Base-by-base conservation (phyloP, 208 protist species). In the Phytomonas sp. region DNA sequence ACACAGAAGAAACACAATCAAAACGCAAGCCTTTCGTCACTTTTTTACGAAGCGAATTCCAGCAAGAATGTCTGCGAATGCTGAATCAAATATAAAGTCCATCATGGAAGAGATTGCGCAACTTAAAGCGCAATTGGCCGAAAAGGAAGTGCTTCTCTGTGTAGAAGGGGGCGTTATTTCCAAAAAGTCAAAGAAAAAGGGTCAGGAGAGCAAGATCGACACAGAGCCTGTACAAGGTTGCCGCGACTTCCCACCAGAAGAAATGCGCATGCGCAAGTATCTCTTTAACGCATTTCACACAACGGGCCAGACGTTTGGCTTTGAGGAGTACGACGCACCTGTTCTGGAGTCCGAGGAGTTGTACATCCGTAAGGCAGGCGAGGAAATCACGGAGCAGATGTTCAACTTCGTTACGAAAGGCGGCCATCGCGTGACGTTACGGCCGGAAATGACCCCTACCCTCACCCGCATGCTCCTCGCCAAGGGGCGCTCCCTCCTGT, bases 351-450 rank as follows among this genome's bases (percentile, higher is more conserved):
- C 87, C 20, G 92, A 97, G 81, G 88, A 96, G 74, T 80, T 98
- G 37, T 98, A 98, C 81, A 84, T 95, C 56, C 91, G 96, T 65
- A 98, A 98, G 75, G 95, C 87, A 4, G 97, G 97, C 0, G 97
- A 98, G 80, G 96, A 98, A 76, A 98, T 98, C 67, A 98, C 94
- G 32, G 81, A 97, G 76, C 97, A 98, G 83, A 97, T 98, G 94
- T 98, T 95, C 83, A 98, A 98, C 84, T 98, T 98, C 77, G 84
- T 88, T 31, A 97, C 97, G 29, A 98, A 98, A 75, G 91, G 86
- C 51, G 89, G 86, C 69, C 89, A 96, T 78, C 79, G 80, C 26
- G 94, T 98, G 20, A 80, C 95, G 32, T 86, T 98, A 9, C 89
- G 97, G 31, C 96, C 96, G 5, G 96, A 98, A 81, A 98, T 98